Base-by-base conservation (phyloP, 257 asterid species). In the Solanum arcanum region DNA sequence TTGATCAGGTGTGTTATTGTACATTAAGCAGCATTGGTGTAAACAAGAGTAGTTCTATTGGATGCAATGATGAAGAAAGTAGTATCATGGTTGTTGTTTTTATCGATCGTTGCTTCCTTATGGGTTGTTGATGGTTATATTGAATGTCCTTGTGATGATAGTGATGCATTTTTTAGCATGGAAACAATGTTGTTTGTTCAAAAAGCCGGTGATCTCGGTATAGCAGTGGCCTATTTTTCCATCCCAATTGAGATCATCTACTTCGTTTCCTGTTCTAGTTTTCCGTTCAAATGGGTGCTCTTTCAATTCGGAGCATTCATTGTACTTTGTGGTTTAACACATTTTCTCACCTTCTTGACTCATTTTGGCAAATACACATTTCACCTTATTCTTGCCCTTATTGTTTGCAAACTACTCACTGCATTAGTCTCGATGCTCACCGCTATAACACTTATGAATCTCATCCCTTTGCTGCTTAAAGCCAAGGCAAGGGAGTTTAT, bases 211-310 rank as follows among this genome's bases (percentile, higher is more conserved):
- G 99, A 97, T 87, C 94, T 97, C 88, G 87, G 95, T 92, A 97
- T 96, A 86, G 98, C 98, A 2, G 94, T 97, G 62, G 99, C 99
- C 73, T 97, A 97, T 90, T 97, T 97, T 78, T 96, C 99, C 6
- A 97, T 97, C 89, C 99, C 99, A 0, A 87, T 97, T 69, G 99
- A 97, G 98, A 95, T 97, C 14, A 94, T 97, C 42, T 97, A 95
- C 91, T 97, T 97, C 75, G 92, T 96, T 25, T 95, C 97, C 90
- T 95, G 95, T 91, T 91, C 98, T 12, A 92, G 90, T 42, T 78
- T 97, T 52, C 99, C 99, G 5, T 95, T 95, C 86, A 97, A 96
- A 93, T 95, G 97, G 99, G 99, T 97, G 86, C 96, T 96, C 21
- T 92, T 95, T 77, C 91, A 94, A 91, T 97, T 97, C 92, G 94